Percentiles rank a stretch among this genome's conserved stretches.
These are phyloP conservation scores for Phytophthora tubulina DNA, from an alignment of 352 stramenopile species.

Conservation along the genomic window DNA sequence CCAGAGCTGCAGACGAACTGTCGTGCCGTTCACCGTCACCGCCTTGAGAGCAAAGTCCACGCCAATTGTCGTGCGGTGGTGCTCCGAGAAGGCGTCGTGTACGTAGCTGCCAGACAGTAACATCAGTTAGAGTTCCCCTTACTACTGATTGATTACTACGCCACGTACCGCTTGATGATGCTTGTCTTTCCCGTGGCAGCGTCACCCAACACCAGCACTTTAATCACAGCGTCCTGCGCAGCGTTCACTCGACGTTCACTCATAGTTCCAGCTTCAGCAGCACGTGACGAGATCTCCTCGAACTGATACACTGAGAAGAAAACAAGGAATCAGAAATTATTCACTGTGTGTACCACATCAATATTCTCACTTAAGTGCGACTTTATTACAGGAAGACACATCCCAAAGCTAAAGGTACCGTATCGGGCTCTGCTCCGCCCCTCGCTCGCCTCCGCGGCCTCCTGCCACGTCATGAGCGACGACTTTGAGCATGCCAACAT, in stretches of 20 bases:
- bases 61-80: conserved; percentile 94
- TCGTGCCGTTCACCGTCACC: conserved; percentile 87
- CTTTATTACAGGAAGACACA: conserved; percentile 24
- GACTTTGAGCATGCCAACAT: conserved; percentile 28
- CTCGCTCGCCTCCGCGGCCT: conserved; percentile 3
- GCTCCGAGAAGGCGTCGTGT: conserved; percentile 92
- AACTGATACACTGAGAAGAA: background rate
- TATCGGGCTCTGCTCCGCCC: background rate
- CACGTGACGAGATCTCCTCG: background rate
- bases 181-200: conserved; percentile 93
- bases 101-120: conserved; percentile 68
- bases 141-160: background rate
- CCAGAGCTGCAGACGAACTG: conserved; percentile 94
- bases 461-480: conserved; percentile 33
- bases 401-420: conserved; percentile 6
- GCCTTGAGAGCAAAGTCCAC: conserved; percentile 95
- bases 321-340: background rate
- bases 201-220: conserved; percentile 93
- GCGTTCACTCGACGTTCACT: conserved; percentile 75
- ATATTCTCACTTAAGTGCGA: conserved; percentile 1
- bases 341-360: background rate
- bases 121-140: conserved; percentile 1
- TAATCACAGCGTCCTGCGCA: conserved; percentile 91
- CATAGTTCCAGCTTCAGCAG: conserved; percentile 37
- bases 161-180: conserved; percentile 91